These are phyloP conservation scores for Aegilops speltoides DNA, from an alignment of 176 grass and related monocot species.

Conservation along the genomic window DNA sequence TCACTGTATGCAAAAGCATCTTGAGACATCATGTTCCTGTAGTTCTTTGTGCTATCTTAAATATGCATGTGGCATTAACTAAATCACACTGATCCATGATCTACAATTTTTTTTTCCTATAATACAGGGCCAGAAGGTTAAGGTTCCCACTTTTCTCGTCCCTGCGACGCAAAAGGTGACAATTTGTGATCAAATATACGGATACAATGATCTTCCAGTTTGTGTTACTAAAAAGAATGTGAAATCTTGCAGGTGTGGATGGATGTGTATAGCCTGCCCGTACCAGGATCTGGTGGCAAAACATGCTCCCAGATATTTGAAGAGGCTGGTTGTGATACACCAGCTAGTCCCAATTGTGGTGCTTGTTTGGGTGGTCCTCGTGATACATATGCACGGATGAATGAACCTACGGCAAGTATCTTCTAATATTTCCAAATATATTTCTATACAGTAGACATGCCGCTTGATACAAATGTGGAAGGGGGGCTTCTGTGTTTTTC, in stretches of 20 bases:
- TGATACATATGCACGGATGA: conserved; percentile 95
- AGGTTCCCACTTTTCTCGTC: conserved; percentile 93
- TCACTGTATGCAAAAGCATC: background rate
- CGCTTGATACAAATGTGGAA: background rate
- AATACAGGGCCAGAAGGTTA: conserved; percentile 84
- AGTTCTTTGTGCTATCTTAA: background rate
- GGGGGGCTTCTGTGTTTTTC: background rate
- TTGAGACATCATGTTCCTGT: background rate
- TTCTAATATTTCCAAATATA: background rate
- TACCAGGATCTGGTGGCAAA: conserved; percentile 76
- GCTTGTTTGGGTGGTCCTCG: conserved; percentile 91
- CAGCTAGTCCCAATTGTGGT: conserved; percentile 84
- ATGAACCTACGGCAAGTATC: conserved; percentile 63
- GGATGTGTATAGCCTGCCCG: conserved; percentile 72
- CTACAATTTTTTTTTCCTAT: conserved; percentile 13
- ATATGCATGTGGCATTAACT: conserved; percentile 1
- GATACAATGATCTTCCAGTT: background rate
- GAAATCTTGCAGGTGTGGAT: conserved; percentile 80
- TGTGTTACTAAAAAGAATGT: conserved; percentile 3
- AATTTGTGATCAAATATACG: background rate
- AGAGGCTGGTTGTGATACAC: conserved; percentile 90
- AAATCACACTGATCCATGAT: conserved; percentile 4
- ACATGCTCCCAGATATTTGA: conserved; percentile 97
- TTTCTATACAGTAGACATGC: background rate
- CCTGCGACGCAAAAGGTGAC: conserved; percentile 96